Conservation (phyloP, 1,139 yeast species). For the Arxiozyma bovina region DNA sequence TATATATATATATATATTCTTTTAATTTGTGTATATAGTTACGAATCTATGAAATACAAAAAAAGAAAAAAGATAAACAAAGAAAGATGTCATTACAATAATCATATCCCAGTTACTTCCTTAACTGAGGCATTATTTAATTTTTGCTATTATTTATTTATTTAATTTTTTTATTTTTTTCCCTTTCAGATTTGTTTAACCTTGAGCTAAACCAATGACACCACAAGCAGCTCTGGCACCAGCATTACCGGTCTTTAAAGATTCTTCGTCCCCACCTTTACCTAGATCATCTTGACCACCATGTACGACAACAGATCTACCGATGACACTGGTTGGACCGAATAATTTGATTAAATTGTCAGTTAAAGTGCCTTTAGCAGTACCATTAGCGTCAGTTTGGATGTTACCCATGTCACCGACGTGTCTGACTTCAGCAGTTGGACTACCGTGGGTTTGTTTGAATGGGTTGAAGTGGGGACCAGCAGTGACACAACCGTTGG, state of each 20-base stretch:
- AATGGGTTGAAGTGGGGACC: slow-evolving; percentile 99
- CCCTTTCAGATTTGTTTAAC: neutral
- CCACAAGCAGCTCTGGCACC: slow-evolving; percentile 99
- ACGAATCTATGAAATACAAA: neutral
- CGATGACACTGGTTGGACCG: slow-evolving; percentile 80
- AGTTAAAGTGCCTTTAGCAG: slow-evolving; percentile 79
- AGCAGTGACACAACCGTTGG: slow-evolving; percentile 97
- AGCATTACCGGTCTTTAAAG: slow-evolving; percentile 95
- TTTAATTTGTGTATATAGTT: no score
- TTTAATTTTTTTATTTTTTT: no score
- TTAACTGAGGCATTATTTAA: no score
- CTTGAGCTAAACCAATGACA: slow-evolving; percentile 67
- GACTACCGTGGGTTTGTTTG: slow-evolving; percentile 86
- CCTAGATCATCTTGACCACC: slow-evolving; percentile 94
- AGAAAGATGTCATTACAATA: neutral
- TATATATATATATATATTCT: no score
- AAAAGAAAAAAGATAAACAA: neutral
- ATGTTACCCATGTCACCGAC: slow-evolving; percentile 97
- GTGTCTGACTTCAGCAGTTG: slow-evolving; percentile 82
- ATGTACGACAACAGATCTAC: slow-evolving; percentile 95
- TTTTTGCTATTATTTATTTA: no score
- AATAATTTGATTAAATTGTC: slow-evolving; percentile 70
- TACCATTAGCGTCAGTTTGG: slow-evolving; percentile 74
- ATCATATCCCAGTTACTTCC: neutral
- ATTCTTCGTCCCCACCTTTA: slow-evolving; percentile 89